Conservation (phyloP, 2,329 filamentous ascomycete genomes). For the Nemania serpens region DNA sequence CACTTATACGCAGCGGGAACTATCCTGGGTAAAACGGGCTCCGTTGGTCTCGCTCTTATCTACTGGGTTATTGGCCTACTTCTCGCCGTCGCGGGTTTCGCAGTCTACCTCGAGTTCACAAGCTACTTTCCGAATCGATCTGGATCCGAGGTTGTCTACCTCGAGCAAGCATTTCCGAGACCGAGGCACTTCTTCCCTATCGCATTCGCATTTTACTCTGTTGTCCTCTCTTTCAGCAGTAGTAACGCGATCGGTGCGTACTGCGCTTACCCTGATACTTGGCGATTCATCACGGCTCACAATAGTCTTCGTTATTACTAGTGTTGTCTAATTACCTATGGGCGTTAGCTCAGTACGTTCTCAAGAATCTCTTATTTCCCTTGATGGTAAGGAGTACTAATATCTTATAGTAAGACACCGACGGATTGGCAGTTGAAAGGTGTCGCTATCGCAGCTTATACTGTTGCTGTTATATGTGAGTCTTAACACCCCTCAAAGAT, state of each 20-base stretch:
- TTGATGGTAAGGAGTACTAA: not conserved
- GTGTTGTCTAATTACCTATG: constrained; percentile 68
- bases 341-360: constrained; percentile 46
- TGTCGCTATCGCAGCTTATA: constrained; percentile 67
- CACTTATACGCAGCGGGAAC: constrained; percentile 46
- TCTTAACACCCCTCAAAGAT: constrained; percentile 14
- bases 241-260: constrained; percentile 58
- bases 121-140: constrained; percentile 62
- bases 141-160: constrained; percentile 61
- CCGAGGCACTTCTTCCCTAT: constrained; percentile 62
- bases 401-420: constrained; percentile 38
- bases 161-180: constrained; percentile 62
- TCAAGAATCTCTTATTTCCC: not conserved
- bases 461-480: constrained; percentile 59
- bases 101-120: constrained; percentile 59
- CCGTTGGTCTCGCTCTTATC: constrained; percentile 56
- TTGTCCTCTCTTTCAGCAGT: constrained; percentile 61
- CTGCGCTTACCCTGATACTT: not conserved
- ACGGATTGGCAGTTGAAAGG: constrained; percentile 69
- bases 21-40: constrained; percentile 56
- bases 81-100: constrained; percentile 51
- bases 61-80: constrained; percentile 61
- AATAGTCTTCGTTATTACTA: constrained; percentile 27
- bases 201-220: constrained; percentile 58
- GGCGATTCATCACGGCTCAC: not conserved